Conservation (phyloP, 352 stramenopile genomes). For the Aphanomyces cochlioides region DNA sequence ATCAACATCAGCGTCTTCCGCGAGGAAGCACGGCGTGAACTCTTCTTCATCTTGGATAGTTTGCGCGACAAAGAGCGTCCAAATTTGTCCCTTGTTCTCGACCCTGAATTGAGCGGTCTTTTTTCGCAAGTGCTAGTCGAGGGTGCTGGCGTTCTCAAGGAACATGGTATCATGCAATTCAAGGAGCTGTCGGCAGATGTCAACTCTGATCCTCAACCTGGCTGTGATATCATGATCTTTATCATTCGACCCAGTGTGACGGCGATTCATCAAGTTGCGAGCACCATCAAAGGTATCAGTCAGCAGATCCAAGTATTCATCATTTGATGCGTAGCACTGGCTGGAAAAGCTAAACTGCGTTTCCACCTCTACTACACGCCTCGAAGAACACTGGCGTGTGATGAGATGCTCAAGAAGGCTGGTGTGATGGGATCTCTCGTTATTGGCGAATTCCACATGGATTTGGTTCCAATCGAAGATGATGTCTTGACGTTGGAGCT, state of each 20-base stretch:
- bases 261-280: slow-evolving; percentile 75
- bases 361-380: slow-evolving; percentile 89
- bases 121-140: slow-evolving; percentile 86
- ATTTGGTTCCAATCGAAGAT: slow-evolving; percentile 94
- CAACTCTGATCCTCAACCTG: slow-evolving; percentile 70
- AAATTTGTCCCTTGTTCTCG: slow-evolving; percentile 76
- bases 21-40: slow-evolving; percentile 75
- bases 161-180: slow-evolving; percentile 83
- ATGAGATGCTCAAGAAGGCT: slow-evolving; percentile 90
- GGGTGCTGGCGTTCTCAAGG: slow-evolving; percentile 76
- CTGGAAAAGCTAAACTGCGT: slow-evolving; percentile 51
- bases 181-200: slow-evolving; percentile 53
- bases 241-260: slow-evolving; percentile 76
- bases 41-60: slow-evolving; percentile 80
- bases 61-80: slow-evolving; percentile 64
- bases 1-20: slow-evolving; percentile 82
- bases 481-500: slow-evolving; percentile 94
- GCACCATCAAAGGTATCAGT: slow-evolving; percentile 32
- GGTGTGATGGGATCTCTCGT: slow-evolving; percentile 81
- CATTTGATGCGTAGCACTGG: neutral
- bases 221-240: slow-evolving; percentile 86
- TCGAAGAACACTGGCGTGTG: slow-evolving; percentile 85
- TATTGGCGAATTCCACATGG: slow-evolving; percentile 88
- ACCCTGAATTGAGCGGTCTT: slow-evolving; percentile 73
- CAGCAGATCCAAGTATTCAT: slow-evolving; percentile 66